Evolutionary conservation across 1,284 basidiomycete species (phyloP).

Genomic region (Cryptococcus sp.): DNA sequence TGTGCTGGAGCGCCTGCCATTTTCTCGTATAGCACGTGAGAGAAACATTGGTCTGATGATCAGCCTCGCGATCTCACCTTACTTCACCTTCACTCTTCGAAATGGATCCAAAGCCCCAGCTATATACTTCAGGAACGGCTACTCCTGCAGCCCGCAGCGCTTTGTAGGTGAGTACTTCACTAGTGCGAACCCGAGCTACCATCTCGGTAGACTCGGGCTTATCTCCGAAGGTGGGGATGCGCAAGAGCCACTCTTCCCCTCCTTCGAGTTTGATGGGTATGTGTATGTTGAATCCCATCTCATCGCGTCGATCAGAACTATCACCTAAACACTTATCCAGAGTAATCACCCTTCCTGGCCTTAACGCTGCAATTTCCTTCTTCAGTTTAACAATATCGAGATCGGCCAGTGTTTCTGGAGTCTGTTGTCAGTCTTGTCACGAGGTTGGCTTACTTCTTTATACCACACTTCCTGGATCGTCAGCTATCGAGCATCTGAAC

Average conservation of each 20-base stretch:
- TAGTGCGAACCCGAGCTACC: neutral
- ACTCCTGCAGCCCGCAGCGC: conserved; percentile 2
- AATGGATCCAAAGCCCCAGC: neutral
- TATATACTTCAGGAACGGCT: conserved; percentile 1
- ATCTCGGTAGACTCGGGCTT: neutral
- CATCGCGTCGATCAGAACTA: neutral
- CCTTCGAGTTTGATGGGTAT: conserved; percentile 12
- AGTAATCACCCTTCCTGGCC: no score
- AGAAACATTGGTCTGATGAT: neutral
- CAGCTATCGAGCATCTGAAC: no score
- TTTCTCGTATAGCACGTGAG: neutral
- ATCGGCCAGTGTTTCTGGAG: no score
- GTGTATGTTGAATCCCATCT: conserved; percentile 4
- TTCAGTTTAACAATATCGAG: no score
- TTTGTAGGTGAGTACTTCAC: conserved; percentile 9
- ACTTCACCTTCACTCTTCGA: neutral
- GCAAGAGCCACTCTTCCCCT: conserved; percentile 13
- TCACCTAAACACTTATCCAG: no score
- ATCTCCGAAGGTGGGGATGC: conserved; percentile 1
- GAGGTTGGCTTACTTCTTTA: no score
- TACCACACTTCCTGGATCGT: no score
- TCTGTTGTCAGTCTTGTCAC: no score
- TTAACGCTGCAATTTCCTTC: no score
- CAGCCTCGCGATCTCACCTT: no score
- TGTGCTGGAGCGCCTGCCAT: neutral